Evolutionary conservation across 768 basidiomycete genomes (phyloP).

Genomic region (Pisolithus marmoratus): DNA sequence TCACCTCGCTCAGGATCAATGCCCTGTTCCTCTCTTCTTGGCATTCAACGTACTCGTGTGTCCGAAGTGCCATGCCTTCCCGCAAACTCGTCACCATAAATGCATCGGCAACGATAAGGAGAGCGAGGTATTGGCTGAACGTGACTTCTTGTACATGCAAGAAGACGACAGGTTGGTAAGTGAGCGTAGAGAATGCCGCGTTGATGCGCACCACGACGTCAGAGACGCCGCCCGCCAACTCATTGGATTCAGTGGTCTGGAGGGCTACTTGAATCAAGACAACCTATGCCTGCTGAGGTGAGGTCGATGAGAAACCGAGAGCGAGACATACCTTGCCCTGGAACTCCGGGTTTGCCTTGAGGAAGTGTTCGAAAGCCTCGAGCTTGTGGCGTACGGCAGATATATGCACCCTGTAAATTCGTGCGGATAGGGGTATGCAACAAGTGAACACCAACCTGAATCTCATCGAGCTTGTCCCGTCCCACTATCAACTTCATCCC

Average conservation of each 20-base stretch:
- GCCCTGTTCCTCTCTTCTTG: constrained; percentile 66
- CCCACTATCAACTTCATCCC: constrained; percentile 88
- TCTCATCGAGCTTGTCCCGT: constrained; percentile 82
- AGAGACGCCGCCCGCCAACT: no score
- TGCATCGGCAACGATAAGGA: constrained; percentile 77
- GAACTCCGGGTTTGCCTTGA: constrained; percentile 74
- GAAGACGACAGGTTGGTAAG: no score
- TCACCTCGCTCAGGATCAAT: constrained; percentile 73
- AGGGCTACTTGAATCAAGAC: no score
- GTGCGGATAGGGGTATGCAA: background rate
- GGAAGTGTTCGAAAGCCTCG: constrained; percentile 75
- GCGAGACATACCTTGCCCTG: constrained; percentile 53
- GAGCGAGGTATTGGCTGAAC: constrained; percentile 79
- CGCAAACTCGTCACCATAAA: constrained; percentile 81
- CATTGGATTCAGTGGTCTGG: no score
- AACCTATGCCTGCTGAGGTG: no score
- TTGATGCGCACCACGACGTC: no score
- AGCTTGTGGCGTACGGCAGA: constrained; percentile 79
- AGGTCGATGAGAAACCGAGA: background rate
- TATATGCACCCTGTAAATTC: background rate
- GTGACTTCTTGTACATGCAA: constrained; percentile 83
- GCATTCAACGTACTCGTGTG: constrained; percentile 83
- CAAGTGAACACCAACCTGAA: constrained; percentile 43
- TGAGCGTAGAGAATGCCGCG: no score
- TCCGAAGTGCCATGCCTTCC: constrained; percentile 81